Conservation (phyloP, 768 basidiomycete genomes). For the Cystobasidium tubakii region DNA sequence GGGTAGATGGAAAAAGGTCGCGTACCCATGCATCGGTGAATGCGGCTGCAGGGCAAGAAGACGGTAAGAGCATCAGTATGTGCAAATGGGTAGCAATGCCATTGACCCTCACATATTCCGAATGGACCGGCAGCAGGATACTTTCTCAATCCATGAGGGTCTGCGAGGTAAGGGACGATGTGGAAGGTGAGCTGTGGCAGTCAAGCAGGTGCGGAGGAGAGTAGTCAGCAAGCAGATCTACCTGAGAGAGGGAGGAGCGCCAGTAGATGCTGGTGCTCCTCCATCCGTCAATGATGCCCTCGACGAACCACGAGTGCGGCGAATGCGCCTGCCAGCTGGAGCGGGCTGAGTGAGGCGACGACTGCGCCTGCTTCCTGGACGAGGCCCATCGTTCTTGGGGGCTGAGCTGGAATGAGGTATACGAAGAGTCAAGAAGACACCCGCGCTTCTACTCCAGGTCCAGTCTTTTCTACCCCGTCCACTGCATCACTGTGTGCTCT, state of each 20-base stretch:
- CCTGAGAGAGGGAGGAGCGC: too few relatives aligned
- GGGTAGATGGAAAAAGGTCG: background rate
- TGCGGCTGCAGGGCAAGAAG: background rate
- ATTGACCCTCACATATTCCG: slow-evolving; percentile 61
- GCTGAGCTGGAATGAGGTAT: background rate
- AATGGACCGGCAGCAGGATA: slow-evolving; percentile 61
- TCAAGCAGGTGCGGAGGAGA: too few relatives aligned
- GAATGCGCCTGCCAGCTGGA: slow-evolving; percentile 8
- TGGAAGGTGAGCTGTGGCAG: slow-evolving; percentile 47
- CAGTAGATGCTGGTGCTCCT: too few relatives aligned
- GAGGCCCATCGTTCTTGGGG: background rate
- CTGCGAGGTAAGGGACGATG: slow-evolving; percentile 56
- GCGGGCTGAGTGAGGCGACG: background rate
- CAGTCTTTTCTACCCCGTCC: too few relatives aligned
- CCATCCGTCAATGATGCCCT: background rate
- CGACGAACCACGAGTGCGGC: background rate
- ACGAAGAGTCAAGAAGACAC: background rate
- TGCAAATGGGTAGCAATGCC: background rate
- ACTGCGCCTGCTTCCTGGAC: background rate
- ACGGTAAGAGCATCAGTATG: background rate
- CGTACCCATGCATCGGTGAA: slow-evolving; percentile 26
- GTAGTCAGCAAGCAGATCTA: background rate
- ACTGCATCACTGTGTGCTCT: too few relatives aligned
- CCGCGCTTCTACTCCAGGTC: background rate
- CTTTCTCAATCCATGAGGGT: slow-evolving; percentile 58